Conservation (phyloP, 2,329 filamentous ascomycete species). For the Claviceps sorghi region DNA sequence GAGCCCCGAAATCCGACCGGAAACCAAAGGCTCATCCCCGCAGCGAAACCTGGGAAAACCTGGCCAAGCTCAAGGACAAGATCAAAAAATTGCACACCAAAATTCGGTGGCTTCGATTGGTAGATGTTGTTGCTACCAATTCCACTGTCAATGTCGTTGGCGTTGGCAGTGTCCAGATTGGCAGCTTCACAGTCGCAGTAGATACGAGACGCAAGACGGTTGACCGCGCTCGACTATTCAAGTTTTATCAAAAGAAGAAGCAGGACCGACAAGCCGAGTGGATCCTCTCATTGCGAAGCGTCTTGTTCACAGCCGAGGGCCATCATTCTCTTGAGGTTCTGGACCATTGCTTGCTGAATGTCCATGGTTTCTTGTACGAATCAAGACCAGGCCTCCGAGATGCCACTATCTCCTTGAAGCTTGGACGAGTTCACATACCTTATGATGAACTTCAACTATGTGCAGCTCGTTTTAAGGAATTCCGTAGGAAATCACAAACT, state of each 20-base stretch:
- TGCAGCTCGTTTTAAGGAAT: constrained; percentile 38
- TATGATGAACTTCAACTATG: constrained; percentile 70
- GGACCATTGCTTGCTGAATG: constrained; percentile 74
- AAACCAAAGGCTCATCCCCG: constrained; percentile 23
- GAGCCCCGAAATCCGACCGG: constrained; percentile 6
- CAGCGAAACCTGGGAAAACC: constrained; percentile 65
- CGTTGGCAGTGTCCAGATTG: constrained; percentile 73
- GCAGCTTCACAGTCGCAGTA: constrained; percentile 70
- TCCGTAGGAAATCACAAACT: constrained; percentile 21
- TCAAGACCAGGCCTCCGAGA: constrained; percentile 78
- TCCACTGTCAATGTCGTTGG: constrained; percentile 63
- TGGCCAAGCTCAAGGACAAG: constrained; percentile 67
- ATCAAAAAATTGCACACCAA: constrained; percentile 77
- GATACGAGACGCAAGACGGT: constrained; percentile 87
- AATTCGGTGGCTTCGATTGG: constrained; percentile 75
- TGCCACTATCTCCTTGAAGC: constrained; percentile 76
- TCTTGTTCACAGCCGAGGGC: constrained; percentile 77
- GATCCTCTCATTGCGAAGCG: constrained; percentile 73
- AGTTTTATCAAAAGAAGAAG: constrained; percentile 42
- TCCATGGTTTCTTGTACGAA: constrained; percentile 81
- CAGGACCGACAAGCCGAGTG: constrained; percentile 66
- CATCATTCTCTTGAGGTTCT: constrained; percentile 74
- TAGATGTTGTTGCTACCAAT: constrained; percentile 76
- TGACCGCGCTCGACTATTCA: constrained; percentile 75
- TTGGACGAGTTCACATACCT: constrained; percentile 79